phyloP scores from a whole-genome alignment of 306 rosid genomes.

The Benincasa hispida region DNA sequence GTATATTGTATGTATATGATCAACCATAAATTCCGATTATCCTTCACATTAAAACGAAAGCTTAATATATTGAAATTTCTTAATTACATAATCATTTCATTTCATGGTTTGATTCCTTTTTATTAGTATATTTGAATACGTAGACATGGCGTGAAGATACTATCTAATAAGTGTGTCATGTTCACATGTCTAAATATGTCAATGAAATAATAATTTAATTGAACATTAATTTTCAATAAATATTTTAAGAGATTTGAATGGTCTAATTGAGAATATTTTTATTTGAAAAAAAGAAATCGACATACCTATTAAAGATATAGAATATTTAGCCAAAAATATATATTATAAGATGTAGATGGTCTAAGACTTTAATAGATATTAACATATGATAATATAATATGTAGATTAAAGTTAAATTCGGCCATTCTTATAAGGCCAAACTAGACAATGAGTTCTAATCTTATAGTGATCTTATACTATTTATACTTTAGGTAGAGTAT shows the following conservation, averaged over 20 bases:
- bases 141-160: no score
- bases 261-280: no score
- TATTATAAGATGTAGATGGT: not conserved
- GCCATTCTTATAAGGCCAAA: not conserved
- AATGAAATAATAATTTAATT: no score
- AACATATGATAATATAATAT: not conserved
- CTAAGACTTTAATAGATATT: not conserved
- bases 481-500: not conserved
- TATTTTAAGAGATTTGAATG: no score
- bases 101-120: not conserved
- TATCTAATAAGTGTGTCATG: no score
- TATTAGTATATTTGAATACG: rapidly evolving
- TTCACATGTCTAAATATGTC: no score
- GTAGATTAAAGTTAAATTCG: not conserved
- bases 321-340: not conserved
- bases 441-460: not conserved
- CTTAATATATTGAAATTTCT: no score
- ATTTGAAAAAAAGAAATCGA: no score
- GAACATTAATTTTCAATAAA: no score
- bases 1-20: not conserved
- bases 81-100: no score
- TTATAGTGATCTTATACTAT: not conserved
- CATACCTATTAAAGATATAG: not conserved
- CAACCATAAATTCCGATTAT: not conserved
- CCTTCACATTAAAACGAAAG: not conserved